A percentile compares a stretch with the other conserved stretches of the same genome.
phyloP scores from a whole-genome alignment of 495 filamentous ascomycete genomes.

The Immersiella caudata region DNA sequence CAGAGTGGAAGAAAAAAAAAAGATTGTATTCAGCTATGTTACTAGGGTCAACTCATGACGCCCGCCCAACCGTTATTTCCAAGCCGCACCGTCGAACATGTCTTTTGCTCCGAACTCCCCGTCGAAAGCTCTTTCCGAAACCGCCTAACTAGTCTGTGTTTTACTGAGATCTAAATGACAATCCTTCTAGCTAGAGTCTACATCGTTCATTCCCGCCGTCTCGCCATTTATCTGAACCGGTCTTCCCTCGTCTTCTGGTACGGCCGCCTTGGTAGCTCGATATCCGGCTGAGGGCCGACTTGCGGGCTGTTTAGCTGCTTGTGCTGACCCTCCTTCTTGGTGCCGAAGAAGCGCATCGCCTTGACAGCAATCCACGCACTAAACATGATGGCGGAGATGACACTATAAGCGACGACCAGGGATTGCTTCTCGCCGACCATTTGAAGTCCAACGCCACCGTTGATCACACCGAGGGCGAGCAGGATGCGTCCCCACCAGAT shows the following conservation, averaged over 20 bases:
- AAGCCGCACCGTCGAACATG: not conserved
- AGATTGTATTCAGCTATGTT: no score
- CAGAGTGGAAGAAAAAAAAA: no score
- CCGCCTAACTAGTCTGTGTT: not conserved
- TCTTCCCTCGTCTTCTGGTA: constrained; percentile 15
- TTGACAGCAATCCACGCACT: constrained; percentile 44
- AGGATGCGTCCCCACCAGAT: constrained; percentile 70
- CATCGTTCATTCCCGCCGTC: not conserved
- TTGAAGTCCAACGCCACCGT: constrained; percentile 68
- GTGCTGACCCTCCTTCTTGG: not conserved
- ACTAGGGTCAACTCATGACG: no score
- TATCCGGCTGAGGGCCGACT: not conserved
- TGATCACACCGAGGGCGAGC: constrained; percentile 67
- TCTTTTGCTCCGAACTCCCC: constrained; percentile 4
- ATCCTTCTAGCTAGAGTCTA: not conserved
- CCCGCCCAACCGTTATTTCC: no score
- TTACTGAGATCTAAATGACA: not conserved
- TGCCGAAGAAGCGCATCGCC: not conserved
- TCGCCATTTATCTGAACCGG: not conserved
- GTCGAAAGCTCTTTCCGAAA: not conserved
- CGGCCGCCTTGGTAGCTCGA: constrained; percentile 10
- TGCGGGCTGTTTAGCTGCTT: not conserved
- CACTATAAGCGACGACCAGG: constrained; percentile 60
- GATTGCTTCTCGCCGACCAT: constrained; percentile 48
- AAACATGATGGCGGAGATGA: constrained; percentile 60